Percentiles rank a stretch among this genome's conserved stretches.
Evolutionary conservation across 1,284 basidiomycete genomes (phyloP).

Genomic region (Austroboletus novae-zelandiae): DNA sequence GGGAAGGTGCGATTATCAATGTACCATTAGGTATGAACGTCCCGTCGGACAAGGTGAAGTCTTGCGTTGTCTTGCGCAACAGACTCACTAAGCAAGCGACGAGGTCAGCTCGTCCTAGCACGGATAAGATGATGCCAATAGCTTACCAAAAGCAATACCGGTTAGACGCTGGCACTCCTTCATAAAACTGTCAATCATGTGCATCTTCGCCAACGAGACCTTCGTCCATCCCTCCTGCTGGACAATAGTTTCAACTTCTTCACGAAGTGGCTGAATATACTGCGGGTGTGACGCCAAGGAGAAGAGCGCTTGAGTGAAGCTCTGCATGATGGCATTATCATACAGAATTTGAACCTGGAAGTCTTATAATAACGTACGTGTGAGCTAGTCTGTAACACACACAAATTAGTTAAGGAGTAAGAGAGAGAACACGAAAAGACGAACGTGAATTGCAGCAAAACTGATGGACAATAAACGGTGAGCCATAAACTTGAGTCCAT

Average conservation of each 20-base stretch:
- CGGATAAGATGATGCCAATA: not conserved
- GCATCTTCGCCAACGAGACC: slow-evolving; percentile 37
- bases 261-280: slow-evolving; percentile 37
- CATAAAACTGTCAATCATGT: slow-evolving; percentile 46
- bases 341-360: not conserved
- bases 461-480: slow-evolving; percentile 34
- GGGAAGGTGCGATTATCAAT: not conserved
- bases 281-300: slow-evolving; percentile 38
- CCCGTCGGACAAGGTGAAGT: not conserved
- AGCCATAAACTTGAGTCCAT: slow-evolving; percentile 25
- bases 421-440: not conserved
- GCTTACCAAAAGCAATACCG: slow-evolving; percentile 28
- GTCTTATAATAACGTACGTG: slow-evolving; percentile 2
- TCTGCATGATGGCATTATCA: slow-evolving; percentile 2
- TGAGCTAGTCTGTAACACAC: slow-evolving; percentile 7
- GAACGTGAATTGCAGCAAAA: slow-evolving; percentile 39
- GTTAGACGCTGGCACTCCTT: slow-evolving; percentile 39
- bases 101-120: not conserved
- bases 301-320: slow-evolving; percentile 36
- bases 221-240: slow-evolving; percentile 43
- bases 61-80: not conserved
- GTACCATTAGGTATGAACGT: not conserved
- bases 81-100: not conserved
- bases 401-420: not conserved
- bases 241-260: slow-evolving; percentile 38